Evolutionary conservation across 2,329 filamentous ascomycete genomes (phyloP).

Genomic region (Botryotinia narcissicola): DNA sequence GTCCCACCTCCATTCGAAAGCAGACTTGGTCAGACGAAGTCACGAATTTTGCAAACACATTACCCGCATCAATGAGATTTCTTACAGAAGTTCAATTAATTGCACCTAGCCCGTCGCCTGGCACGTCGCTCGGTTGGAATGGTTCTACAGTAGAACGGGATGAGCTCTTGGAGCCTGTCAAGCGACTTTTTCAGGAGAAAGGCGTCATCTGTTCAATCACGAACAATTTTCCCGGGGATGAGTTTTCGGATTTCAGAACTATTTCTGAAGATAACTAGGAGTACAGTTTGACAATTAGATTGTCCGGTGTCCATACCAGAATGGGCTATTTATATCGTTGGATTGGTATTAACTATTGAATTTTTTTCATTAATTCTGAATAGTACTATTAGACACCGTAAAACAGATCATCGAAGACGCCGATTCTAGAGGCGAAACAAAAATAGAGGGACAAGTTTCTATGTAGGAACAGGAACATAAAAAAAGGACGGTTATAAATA

Average conservation of each 20-base stretch:
- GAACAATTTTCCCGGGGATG: rapidly evolving
- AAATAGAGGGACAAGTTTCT: background rate
- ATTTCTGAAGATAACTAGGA: background rate
- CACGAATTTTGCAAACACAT: background rate
- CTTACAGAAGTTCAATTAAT: background rate
- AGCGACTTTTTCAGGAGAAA: background rate
- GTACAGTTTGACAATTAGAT: background rate
- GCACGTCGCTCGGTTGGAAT: background rate
- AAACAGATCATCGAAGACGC: background rate
- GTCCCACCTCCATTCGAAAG: background rate
- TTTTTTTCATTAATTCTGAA: background rate
- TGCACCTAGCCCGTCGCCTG: background rate
- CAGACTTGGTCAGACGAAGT: background rate
- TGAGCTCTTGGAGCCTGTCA: background rate
- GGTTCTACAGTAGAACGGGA: background rate
- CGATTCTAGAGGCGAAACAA: background rate
- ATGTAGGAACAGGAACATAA: background rate
- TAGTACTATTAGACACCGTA: background rate
- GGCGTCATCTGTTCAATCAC: background rate
- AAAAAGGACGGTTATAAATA: background rate
- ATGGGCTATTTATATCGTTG: too few relatives aligned
- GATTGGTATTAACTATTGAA: too few relatives aligned
- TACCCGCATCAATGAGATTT: background rate
- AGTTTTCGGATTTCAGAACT: background rate
- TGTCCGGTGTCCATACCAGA: background rate